Evolutionary conservation across 2,329 filamentous ascomycete genomes (phyloP).

Genomic region (Rugonectria rugulosa): DNA sequence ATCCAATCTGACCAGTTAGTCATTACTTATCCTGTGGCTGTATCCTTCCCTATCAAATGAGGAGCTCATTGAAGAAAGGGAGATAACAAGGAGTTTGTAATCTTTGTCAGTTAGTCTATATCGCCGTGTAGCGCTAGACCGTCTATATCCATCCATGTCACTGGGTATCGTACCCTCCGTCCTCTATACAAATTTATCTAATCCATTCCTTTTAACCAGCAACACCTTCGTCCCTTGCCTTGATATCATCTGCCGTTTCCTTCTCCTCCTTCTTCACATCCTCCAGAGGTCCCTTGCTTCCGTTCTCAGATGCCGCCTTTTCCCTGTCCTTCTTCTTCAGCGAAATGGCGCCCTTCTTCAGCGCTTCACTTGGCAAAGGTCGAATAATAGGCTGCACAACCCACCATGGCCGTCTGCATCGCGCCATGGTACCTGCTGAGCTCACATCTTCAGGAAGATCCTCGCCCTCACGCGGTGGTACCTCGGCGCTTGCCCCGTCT

Average conservation of each 20-base stretch:
- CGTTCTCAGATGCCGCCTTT: constrained; percentile 40
- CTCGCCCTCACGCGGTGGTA: constrained; percentile 41
- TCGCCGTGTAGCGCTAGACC: too few relatives aligned
- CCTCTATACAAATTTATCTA: not conserved
- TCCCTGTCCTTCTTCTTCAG: constrained; percentile 74
- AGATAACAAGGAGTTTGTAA: too few relatives aligned
- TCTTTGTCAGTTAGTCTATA: not conserved
- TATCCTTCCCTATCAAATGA: too few relatives aligned
- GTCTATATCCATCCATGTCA: constrained; percentile 1
- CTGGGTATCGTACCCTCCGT: not conserved
- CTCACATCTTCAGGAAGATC: constrained; percentile 59
- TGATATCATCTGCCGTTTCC: constrained; percentile 35
- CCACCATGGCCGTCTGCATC: constrained; percentile 87
- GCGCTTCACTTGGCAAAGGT: constrained; percentile 85
- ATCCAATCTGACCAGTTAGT: not conserved
- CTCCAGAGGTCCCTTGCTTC: not conserved
- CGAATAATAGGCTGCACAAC: constrained; percentile 87
- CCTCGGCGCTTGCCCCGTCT: constrained; percentile 57
- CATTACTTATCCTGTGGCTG: too few relatives aligned
- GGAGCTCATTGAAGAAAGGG: too few relatives aligned
- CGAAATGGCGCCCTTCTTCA: constrained; percentile 80
- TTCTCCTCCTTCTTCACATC: constrained; percentile 46
- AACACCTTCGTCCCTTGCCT: constrained; percentile 35
- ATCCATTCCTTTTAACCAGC: constrained; percentile 29
- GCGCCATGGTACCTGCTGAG: constrained; percentile 71